These are phyloP conservation scores for Veloporphyrellus conicus DNA, from an alignment of 1,284 basidiomycete species.

Conservation along the genomic window DNA sequence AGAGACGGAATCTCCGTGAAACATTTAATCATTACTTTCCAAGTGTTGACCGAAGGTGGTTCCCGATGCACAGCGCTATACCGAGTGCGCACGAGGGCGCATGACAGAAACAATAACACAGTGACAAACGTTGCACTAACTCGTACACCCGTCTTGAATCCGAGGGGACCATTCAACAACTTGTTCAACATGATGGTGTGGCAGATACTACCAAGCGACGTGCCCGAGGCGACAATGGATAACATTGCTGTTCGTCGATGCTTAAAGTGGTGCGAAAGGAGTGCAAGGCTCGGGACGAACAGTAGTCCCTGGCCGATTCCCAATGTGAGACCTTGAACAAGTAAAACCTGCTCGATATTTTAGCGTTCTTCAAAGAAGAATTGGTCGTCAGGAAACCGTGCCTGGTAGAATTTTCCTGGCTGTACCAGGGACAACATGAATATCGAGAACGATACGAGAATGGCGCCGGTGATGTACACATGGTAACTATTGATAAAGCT, in stretches of 20 bases:
- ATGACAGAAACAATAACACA: slow-evolving; percentile 25
- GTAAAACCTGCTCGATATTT: slow-evolving; percentile 26
- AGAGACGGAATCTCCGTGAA: slow-evolving; percentile 24
- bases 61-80: slow-evolving; percentile 8
- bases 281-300: slow-evolving; percentile 31
- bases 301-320: slow-evolving; percentile 35
- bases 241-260: slow-evolving; percentile 28
- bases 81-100: slow-evolving; percentile 29
- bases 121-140: slow-evolving; percentile 31
- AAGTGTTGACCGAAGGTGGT: slow-evolving; percentile 4
- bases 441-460: slow-evolving; percentile 29
- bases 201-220: slow-evolving; percentile 29
- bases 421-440: slow-evolving; percentile 38
- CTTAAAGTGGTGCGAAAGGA: slow-evolving; percentile 38
- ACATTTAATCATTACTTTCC: slow-evolving; percentile 22
- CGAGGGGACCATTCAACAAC: slow-evolving; percentile 29
- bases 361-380: neutral
- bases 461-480: slow-evolving; percentile 18
- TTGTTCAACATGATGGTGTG: slow-evolving; percentile 42
- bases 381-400: neutral
- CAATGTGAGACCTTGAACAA: slow-evolving; percentile 32
- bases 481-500: slow-evolving; percentile 8
- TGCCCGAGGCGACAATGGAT: slow-evolving; percentile 33
- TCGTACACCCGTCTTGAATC: slow-evolving; percentile 26
- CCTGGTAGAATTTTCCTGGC: slow-evolving; percentile 35